These are phyloP conservation scores for Trichoderma harzianum DNA, from an alignment of 2,329 filamentous ascomycete species.

Conservation along the genomic window DNA sequence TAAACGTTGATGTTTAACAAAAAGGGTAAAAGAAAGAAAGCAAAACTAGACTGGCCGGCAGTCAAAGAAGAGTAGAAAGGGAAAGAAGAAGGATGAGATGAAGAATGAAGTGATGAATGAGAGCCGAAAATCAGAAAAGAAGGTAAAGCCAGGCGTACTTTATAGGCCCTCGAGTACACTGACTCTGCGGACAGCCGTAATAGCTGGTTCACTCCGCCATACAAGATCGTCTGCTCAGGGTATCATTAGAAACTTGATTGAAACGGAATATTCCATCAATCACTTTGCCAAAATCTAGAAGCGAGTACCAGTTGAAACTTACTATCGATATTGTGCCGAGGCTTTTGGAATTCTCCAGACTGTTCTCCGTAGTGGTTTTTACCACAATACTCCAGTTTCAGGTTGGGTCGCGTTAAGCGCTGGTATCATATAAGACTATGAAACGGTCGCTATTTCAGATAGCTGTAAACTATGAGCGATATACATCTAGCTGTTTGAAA, in stretches of 20 bases:
- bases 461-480: neutral
- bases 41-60: neutral
- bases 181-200: neutral
- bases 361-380: neutral
- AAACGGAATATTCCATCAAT: neutral
- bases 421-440: neutral
- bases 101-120: neutral
- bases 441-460: neutral
- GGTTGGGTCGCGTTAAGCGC: neutral
- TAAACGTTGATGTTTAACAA: neutral
- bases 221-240: neutral
- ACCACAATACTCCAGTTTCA: neutral
- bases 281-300: neutral
- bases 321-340: neutral
- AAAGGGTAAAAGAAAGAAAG: neutral
- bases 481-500: neutral
- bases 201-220: neutral
- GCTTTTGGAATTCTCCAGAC: neutral
- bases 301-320: neutral
- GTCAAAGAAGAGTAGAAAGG: neutral
- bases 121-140: neutral
- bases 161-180: neutral
- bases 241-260: neutral
- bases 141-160: neutral
- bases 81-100: neutral